A percentile compares a stretch with the other conserved stretches of the same genome.
These are phyloP conservation scores for Colletotrichum coccodes DNA, from an alignment of 2,329 filamentous ascomycete genomes.

Conservation along the genomic window DNA sequence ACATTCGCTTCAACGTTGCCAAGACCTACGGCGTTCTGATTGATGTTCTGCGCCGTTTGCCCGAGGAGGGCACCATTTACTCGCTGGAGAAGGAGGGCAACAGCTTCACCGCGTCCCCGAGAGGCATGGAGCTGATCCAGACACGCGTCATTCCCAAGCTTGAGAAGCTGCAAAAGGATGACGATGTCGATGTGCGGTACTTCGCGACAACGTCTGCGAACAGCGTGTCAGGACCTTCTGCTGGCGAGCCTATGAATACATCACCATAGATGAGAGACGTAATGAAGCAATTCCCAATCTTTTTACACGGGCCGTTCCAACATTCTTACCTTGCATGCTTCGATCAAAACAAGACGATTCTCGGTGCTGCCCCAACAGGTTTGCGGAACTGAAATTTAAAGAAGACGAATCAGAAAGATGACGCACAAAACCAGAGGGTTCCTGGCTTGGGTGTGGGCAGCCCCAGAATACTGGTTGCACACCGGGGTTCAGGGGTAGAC, in stretches of 20 bases:
- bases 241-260: conserved; percentile 72
- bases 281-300: conserved; percentile 66
- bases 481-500: background rate
- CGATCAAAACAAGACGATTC: conserved; percentile 14
- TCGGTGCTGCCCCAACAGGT: conserved; percentile 15
- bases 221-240: conserved; percentile 57
- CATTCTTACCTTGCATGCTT: conserved; percentile 22
- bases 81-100: conserved; percentile 83
- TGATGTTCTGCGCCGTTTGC: conserved; percentile 89
- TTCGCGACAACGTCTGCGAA: conserved; percentile 92
- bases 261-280: conserved; percentile 67
- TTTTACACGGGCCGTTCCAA: conserved; percentile 17
- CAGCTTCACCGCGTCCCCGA: conserved; percentile 71
- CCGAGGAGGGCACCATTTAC: conserved; percentile 86
- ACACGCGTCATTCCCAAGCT: conserved; percentile 88
- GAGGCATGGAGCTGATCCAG: conserved; percentile 83
- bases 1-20: conserved; percentile 99
- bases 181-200: conserved; percentile 97
- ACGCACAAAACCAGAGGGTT: background rate
- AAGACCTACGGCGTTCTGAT: conserved; percentile 96
- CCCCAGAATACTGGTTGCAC: conserved; percentile 2
- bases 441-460: background rate
- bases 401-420: conserved; percentile 12
- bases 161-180: conserved; percentile 95
- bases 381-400: conserved; percentile 1